Evolutionary conservation across 2,329 filamentous ascomycete genomes (phyloP).

Genomic region (Alternaria infectoria): DNA sequence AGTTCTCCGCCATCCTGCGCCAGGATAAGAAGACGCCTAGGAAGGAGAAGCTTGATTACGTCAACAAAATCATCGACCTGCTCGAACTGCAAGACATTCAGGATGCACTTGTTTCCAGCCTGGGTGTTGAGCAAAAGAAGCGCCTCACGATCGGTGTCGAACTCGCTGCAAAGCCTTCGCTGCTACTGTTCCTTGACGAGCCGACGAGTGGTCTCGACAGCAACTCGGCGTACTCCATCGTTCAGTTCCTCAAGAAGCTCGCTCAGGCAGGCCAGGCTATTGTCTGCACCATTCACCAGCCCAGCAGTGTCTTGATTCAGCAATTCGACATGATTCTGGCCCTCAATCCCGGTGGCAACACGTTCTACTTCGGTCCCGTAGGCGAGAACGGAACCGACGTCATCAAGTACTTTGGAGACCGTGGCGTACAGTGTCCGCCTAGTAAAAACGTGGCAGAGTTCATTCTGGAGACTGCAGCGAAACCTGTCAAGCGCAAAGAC

Average conservation of each 20-base stretch:
- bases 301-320: constrained; percentile 71
- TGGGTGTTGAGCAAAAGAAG: constrained; percentile 74
- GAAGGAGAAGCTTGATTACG: constrained; percentile 69
- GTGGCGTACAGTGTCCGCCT: constrained; percentile 70
- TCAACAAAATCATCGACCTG: constrained; percentile 69
- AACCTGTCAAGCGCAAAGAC: constrained; percentile 59
- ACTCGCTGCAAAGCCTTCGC: constrained; percentile 64
- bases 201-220: constrained; percentile 74
- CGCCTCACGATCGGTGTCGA: constrained; percentile 76
- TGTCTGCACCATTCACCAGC: constrained; percentile 77
- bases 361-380: constrained; percentile 75
- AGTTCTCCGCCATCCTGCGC: constrained; percentile 71
- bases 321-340: constrained; percentile 77
- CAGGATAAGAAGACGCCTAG: constrained; percentile 62
- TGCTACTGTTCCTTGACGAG: constrained; percentile 75
- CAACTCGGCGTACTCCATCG: constrained; percentile 71
- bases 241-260: constrained; percentile 72
- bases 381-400: constrained; percentile 70
- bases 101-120: constrained; percentile 68
- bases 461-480: constrained; percentile 69
- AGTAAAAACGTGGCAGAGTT: constrained; percentile 71
- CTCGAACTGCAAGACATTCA: constrained; percentile 70
- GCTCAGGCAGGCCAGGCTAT: constrained; percentile 72
- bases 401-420: constrained; percentile 70
- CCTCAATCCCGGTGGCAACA: constrained; percentile 71